phyloP scores from a whole-genome alignment of 1,284 basidiomycete species.

The Melampsora americana region DNA sequence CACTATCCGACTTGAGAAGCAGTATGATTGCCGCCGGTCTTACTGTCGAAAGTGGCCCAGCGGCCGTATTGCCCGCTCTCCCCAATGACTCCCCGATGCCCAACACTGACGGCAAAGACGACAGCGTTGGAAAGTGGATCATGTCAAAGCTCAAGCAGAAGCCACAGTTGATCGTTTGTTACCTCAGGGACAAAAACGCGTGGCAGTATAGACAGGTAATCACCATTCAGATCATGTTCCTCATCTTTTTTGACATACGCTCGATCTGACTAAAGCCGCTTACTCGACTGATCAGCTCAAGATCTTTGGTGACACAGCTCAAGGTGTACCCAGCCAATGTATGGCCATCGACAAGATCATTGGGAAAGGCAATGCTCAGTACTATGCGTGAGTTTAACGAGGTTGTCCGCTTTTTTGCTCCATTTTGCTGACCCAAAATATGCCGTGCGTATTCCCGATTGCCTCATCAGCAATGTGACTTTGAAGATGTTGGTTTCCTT shows the following conservation, averaged over 20 bases:
- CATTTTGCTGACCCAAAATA: background rate
- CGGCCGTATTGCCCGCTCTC: conserved; percentile 2
- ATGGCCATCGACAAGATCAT: conserved; percentile 25
- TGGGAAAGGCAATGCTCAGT: conserved; percentile 37
- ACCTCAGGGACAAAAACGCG: conserved; percentile 29
- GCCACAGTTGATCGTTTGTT: conserved; percentile 40
- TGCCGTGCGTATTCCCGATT: background rate
- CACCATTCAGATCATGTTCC: background rate
- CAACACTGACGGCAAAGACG: background rate
- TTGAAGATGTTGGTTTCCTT: conserved; percentile 36
- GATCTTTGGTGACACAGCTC: conserved; percentile 34
- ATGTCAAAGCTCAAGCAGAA: conserved; percentile 32
- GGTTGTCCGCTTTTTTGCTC: no score
- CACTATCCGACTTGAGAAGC: conserved; percentile 1
- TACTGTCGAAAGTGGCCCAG: conserved; percentile 2
- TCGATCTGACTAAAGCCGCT: background rate
- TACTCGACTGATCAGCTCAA: conserved; percentile 26
- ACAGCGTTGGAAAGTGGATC: conserved; percentile 28
- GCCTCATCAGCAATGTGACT: conserved; percentile 17
- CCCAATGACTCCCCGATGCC: background rate
- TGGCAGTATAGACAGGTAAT: conserved; percentile 41
- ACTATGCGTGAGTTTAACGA: conserved; percentile 31
- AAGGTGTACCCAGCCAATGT: conserved; percentile 40
- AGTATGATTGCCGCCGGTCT: conserved; percentile 17
- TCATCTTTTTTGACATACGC: background rate